These are phyloP conservation scores for Lecanicillium sp. DNA, from an alignment of 2,329 filamentous ascomycete species.

Conservation along the genomic window DNA sequence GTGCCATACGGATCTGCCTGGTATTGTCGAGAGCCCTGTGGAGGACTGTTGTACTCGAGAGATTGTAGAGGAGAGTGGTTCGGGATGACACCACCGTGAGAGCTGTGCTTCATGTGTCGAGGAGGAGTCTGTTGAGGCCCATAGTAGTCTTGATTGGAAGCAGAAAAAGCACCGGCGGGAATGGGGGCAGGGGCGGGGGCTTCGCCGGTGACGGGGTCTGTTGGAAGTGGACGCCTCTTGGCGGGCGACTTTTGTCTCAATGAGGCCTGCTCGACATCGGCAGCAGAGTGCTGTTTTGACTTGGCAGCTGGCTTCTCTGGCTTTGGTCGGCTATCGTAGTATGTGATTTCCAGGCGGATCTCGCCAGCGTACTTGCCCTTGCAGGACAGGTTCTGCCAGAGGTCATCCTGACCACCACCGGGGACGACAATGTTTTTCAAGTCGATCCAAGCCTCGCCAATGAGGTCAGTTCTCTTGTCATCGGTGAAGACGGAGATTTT, in stretches of 20 bases:
- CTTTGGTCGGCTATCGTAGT: conserved; percentile 83
- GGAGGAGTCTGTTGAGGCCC: conserved; percentile 35
- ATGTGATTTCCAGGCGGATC: conserved; percentile 90
- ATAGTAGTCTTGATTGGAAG: conserved; percentile 26
- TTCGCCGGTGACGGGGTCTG: conserved; percentile 60
- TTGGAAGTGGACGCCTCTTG: conserved; percentile 77
- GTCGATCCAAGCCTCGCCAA: conserved; percentile 88
- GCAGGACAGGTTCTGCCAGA: conserved; percentile 83
- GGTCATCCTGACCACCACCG: conserved; percentile 87
- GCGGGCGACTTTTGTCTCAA: conserved; percentile 50
- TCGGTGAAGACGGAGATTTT: conserved; percentile 97
- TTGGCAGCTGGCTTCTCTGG: conserved; percentile 59
- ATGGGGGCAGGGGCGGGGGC: conserved; percentile 20
- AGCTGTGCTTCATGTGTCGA: conserved; percentile 32
- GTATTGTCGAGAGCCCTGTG: conserved; percentile 23
- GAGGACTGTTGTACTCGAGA: conserved; percentile 40
- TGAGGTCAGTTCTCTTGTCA: conserved; percentile 94
- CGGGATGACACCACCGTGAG: conserved; percentile 32
- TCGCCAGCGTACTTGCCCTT: conserved; percentile 95
- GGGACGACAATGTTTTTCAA: conserved; percentile 71
- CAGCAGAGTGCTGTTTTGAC: conserved; percentile 32
- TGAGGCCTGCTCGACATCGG: conserved; percentile 28
- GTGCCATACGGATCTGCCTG: conserved; percentile 30
- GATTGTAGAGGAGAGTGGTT: conserved; percentile 45
- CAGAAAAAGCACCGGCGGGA: conserved; percentile 15